Evolutionary conservation across 2,329 filamentous ascomycete genomes (phyloP).

Genomic region (Xylaria sp.): DNA sequence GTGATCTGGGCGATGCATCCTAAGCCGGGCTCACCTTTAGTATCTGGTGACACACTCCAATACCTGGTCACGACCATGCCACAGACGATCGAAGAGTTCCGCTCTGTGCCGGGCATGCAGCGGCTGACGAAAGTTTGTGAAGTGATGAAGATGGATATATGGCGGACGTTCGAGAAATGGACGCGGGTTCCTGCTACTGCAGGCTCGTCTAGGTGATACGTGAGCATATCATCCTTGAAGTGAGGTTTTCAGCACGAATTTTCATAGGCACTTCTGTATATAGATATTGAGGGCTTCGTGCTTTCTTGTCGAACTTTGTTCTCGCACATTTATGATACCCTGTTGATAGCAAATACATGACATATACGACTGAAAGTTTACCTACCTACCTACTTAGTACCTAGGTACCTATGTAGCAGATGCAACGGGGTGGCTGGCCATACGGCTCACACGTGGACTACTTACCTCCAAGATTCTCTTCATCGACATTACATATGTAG

Average conservation of each 20-base stretch:
- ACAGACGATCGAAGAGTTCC: constrained; percentile 16
- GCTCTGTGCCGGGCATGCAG: constrained; percentile 5
- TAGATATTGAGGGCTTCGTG: no score
- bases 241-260: constrained; percentile 2
- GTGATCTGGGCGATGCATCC: constrained; percentile 17
- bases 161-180: constrained; percentile 22
- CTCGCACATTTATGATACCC: no score
- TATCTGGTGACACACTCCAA: constrained; percentile 9
- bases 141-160: constrained; percentile 14
- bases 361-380: no score
- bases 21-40: constrained; percentile 7
- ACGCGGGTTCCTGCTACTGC: background rate
- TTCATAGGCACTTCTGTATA: background rate
- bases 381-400: no score
- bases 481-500: no score
- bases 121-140: constrained; percentile 9
- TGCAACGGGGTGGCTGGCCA: no score
- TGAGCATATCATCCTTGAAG: background rate
- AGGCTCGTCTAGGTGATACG: background rate
- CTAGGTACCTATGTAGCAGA: no score
- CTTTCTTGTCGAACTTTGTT: no score
- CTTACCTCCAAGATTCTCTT: no score
- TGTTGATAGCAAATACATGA: no score
- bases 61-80: constrained; percentile 11
- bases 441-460: no score